Conservation (phyloP, 176 grass and related monocot species). For the Avena sativa region DNA sequence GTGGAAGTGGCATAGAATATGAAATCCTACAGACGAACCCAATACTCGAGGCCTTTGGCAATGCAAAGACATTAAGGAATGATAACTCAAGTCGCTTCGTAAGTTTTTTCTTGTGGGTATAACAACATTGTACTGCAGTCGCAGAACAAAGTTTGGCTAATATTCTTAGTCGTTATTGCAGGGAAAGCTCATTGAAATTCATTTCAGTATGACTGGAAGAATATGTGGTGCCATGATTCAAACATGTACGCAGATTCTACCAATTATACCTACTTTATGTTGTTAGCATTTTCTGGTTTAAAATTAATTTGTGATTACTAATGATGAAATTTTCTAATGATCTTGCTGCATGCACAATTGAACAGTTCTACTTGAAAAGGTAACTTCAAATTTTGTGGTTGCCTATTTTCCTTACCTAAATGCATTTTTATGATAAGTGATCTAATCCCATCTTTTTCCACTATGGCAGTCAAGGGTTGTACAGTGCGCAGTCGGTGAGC, state of each 20-base stretch:
- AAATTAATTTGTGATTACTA: slow-evolving; percentile 41
- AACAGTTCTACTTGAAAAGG: slow-evolving; percentile 99
- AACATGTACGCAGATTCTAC: slow-evolving; percentile 72
- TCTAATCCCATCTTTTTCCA: slow-evolving; percentile 40
- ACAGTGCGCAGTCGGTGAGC: slow-evolving; percentile 81
- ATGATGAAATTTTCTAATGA: slow-evolving; percentile 46
- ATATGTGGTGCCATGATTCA: slow-evolving; percentile 96
- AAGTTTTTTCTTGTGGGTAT: slow-evolving; percentile 57
- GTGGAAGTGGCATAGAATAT: slow-evolving; percentile 96
- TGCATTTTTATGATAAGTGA: slow-evolving; percentile 2
- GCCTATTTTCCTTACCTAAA: background rate
- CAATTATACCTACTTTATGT: slow-evolving; percentile 21
- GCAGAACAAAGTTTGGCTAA: slow-evolving; percentile 11
- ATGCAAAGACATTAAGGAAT: slow-evolving; percentile 97
- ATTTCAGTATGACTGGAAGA: slow-evolving; percentile 93
- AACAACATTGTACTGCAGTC: slow-evolving; percentile 2
- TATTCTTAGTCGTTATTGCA: slow-evolving; percentile 45
- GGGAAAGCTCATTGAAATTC: slow-evolving; percentile 98
- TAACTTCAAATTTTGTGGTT: slow-evolving; percentile 52
- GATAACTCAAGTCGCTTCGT: slow-evolving; percentile 99
- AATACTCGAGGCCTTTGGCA: slow-evolving; percentile 99
- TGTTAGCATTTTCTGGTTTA: slow-evolving; percentile 39
- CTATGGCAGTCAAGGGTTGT: slow-evolving; percentile 92
- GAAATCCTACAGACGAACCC: slow-evolving; percentile 98
- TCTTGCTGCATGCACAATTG: slow-evolving; percentile 57